These are phyloP conservation scores for Smittium mucronatum DNA, from an alignment of 371 early-diverging fungal genomes.

Conservation along the genomic window DNA sequence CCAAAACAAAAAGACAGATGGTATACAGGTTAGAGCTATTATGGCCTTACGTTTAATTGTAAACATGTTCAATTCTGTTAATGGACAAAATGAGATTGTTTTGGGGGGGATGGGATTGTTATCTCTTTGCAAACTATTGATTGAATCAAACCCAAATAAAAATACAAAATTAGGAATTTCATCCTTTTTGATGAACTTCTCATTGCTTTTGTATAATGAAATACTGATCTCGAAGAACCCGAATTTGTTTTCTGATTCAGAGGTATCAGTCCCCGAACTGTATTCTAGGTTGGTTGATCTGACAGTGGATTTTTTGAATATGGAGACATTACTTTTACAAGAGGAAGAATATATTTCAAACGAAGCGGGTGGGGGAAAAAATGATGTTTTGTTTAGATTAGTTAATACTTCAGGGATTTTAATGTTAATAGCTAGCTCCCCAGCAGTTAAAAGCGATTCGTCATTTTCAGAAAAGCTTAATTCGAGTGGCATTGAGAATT, in stretches of 20 bases:
- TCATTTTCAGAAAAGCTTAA: too few species aligned
- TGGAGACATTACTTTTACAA: neutral
- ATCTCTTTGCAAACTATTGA: neutral
- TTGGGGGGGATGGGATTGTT: neutral
- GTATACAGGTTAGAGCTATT: conserved; percentile 3
- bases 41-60: conserved; percentile 6
- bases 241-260: neutral
- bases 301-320: neutral
- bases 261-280: neutral
- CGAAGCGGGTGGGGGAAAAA: neutral
- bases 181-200: neutral
- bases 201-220: neutral
- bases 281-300: neutral
- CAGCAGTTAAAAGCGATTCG: too few species aligned
- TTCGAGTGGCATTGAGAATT: too few species aligned
- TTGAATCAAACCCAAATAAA: neutral
- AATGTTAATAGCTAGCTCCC: neutral
- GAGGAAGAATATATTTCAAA: neutral
- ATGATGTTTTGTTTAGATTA: neutral
- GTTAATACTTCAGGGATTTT: neutral
- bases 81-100: neutral
- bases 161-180: neutral
- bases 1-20: neutral
- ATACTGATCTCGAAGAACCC: neutral
- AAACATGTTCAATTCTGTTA: neutral